Percentiles rank a stretch among this genome's conserved stretches.
These are phyloP conservation scores for Eimeria mitis DNA, from an alignment of 169 alveolate genomes.

Conservation along the genomic window DNA sequence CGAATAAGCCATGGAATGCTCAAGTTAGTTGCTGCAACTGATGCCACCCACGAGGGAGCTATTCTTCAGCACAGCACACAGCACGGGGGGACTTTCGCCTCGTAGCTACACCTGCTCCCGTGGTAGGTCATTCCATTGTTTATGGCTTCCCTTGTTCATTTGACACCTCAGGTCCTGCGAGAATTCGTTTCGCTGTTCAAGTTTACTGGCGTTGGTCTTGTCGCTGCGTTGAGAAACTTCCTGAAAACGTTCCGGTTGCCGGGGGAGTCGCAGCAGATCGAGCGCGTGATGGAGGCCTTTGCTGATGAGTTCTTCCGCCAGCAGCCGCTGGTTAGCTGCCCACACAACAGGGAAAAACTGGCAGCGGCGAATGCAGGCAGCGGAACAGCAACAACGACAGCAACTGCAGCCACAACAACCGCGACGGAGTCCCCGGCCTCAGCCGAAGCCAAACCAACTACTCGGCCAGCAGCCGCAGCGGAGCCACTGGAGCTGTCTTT, in stretches of 20 bases:
- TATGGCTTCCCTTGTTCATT: background rate
- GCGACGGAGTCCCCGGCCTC: slow-evolving; percentile 30
- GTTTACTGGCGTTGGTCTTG: slow-evolving; percentile 90
- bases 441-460: background rate
- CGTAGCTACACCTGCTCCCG: background rate
- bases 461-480: slow-evolving; percentile 25
- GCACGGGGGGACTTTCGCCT: background rate
- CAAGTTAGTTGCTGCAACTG: slow-evolving; percentile 19
- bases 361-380: slow-evolving; percentile 18
- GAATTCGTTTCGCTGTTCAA: slow-evolving; percentile 89
- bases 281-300: slow-evolving; percentile 93
- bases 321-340: slow-evolving; percentile 67
- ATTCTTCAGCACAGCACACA: background rate
- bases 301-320: slow-evolving; percentile 89
- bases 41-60: background rate
- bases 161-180: slow-evolving; percentile 83
- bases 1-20: slow-evolving; percentile 67
- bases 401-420: slow-evolving; percentile 26
- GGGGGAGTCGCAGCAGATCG: slow-evolving; percentile 95
- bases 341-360: slow-evolving; percentile 32
- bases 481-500: slow-evolving; percentile 49
- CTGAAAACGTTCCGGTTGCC: slow-evolving; percentile 93
- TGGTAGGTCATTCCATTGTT: background rate
- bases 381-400: slow-evolving; percentile 24
- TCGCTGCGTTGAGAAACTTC: slow-evolving; percentile 91